These are phyloP conservation scores for Gyrodon lividus DNA, from an alignment of 768 basidiomycete species.

Conservation along the genomic window DNA sequence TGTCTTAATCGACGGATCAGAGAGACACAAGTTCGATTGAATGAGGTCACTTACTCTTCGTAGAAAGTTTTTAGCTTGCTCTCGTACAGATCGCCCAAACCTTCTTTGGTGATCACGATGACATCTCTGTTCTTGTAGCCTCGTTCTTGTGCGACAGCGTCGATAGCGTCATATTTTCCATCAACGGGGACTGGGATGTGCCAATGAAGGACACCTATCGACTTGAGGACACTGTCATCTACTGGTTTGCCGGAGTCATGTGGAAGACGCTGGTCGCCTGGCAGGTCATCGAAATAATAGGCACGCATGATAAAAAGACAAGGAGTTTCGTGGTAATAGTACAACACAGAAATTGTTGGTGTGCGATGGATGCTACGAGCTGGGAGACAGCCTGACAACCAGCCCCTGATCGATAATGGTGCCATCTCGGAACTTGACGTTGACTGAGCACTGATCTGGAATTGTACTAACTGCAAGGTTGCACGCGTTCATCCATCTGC, in stretches of 20 bases:
- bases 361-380: too few relatives aligned
- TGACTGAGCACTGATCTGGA: too few relatives aligned
- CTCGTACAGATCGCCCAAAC: constrained; percentile 82
- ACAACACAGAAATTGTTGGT: too few relatives aligned
- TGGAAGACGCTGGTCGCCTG: constrained; percentile 77
- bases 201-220: constrained; percentile 68
- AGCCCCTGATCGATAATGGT: too few relatives aligned
- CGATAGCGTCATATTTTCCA: constrained; percentile 46
- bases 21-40: background rate
- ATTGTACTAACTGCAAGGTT: too few relatives aligned
- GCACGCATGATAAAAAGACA: constrained; percentile 53
- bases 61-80: constrained; percentile 80
- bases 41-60: constrained; percentile 56
- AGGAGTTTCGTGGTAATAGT: background rate
- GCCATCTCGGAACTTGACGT: too few relatives aligned
- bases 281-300: constrained; percentile 71
- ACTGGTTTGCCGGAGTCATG: constrained; percentile 73
- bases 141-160: constrained; percentile 62
- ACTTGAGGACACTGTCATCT: constrained; percentile 43
- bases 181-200: constrained; percentile 57
- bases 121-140: constrained; percentile 84
- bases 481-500: too few relatives aligned
- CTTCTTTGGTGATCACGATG: constrained; percentile 75
- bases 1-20: constrained; percentile 53
- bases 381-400: too few relatives aligned